Percentiles rank a stretch among this genome's conserved stretches.
phyloP scores from a whole-genome alignment of 2,329 filamentous ascomycete genomes.

The Aspergillus flavus region DNA sequence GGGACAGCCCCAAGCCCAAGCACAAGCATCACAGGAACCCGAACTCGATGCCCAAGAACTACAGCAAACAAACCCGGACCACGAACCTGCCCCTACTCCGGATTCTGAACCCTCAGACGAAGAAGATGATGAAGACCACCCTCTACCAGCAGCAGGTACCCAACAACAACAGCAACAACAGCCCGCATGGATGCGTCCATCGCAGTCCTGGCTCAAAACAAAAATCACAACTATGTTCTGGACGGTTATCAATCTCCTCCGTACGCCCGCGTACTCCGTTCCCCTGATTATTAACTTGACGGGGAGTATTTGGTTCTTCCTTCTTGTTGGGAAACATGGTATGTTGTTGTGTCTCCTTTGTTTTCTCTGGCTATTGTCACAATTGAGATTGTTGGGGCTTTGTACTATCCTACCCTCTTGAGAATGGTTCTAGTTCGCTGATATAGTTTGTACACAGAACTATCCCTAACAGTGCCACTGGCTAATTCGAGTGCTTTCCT shows the following conservation, averaged over 20 bases:
- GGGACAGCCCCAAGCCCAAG: conserved; percentile 2
- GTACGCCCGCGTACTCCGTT: conserved; percentile 80
- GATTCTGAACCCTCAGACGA: background rate
- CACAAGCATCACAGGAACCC: background rate
- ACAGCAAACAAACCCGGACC: background rate
- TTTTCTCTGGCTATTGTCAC: background rate
- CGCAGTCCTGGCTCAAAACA: conserved; percentile 55
- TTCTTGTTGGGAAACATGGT: conserved; percentile 92
- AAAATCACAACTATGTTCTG: conserved; percentile 69
- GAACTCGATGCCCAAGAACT: conserved; percentile 7
- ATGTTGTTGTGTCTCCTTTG: conserved; percentile 39
- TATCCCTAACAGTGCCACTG: conserved; percentile 91
- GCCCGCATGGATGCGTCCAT: conserved; percentile 23
- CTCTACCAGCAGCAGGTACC: background rate
- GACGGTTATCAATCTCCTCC: conserved; percentile 74
- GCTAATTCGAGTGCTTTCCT: conserved; percentile 92
- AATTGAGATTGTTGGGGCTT: no score
- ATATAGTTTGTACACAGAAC: conserved; percentile 56
- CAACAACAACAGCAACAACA: background rate
- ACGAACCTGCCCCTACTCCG: background rate
- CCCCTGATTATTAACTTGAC: conserved; percentile 87
- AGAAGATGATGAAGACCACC: conserved; percentile 7
- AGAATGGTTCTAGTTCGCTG: no score
- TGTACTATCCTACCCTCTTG: no score
- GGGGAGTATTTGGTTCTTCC: conserved; percentile 94